A percentile compares a stretch with the other conserved stretches of the same genome.
Evolutionary conservation across 306 rosid species (phyloP).

Genomic region (Purshia tridentata): DNA sequence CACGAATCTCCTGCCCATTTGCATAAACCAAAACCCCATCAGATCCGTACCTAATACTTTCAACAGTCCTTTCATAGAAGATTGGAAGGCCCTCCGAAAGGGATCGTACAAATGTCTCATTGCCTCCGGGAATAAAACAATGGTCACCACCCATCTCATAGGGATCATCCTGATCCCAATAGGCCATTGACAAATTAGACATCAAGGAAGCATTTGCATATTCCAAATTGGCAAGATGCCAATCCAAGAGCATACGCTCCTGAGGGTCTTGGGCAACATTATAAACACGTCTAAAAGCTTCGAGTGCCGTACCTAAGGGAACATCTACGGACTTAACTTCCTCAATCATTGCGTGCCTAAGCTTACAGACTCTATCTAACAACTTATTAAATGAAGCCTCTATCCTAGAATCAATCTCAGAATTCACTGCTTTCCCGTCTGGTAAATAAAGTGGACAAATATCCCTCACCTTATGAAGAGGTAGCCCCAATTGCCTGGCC

Average conservation of each 20-base stretch:
- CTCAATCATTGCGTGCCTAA: slow-evolving; percentile 79
- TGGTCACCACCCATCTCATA: slow-evolving; percentile 98
- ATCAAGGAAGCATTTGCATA: slow-evolving; percentile 87
- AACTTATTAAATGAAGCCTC: slow-evolving; percentile 76
- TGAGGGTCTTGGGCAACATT: slow-evolving; percentile 63
- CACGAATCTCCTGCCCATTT: slow-evolving; percentile 60
- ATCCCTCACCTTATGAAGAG: slow-evolving; percentile 91
- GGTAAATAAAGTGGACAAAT: slow-evolving; percentile 83
- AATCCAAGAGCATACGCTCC: slow-evolving; percentile 81
- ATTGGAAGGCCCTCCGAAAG: slow-evolving; percentile 77
- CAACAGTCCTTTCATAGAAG: slow-evolving; percentile 71
- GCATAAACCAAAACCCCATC: slow-evolving; percentile 76
- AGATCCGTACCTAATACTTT: slow-evolving; percentile 59
- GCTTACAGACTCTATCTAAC: slow-evolving; percentile 90
- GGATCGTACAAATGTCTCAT: slow-evolving; percentile 66
- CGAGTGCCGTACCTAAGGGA: slow-evolving; percentile 73
- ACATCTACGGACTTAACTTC: slow-evolving; percentile 78
- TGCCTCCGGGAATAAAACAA: slow-evolving; percentile 90
- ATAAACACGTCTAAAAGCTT: slow-evolving; percentile 71
- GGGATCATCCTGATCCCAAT: slow-evolving; percentile 98
- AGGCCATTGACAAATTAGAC: slow-evolving; percentile 87
- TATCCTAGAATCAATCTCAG: slow-evolving; percentile 65
- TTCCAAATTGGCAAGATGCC: slow-evolving; percentile 95
- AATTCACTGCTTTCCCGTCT: slow-evolving; percentile 71
- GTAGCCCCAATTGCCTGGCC: slow-evolving; percentile 80